Evolutionary conservation across 495 filamentous ascomycete genomes (phyloP), one percentile per base, ranked within the genome.

Genomic region (Umbilicaria muhlenbergii): DNA sequence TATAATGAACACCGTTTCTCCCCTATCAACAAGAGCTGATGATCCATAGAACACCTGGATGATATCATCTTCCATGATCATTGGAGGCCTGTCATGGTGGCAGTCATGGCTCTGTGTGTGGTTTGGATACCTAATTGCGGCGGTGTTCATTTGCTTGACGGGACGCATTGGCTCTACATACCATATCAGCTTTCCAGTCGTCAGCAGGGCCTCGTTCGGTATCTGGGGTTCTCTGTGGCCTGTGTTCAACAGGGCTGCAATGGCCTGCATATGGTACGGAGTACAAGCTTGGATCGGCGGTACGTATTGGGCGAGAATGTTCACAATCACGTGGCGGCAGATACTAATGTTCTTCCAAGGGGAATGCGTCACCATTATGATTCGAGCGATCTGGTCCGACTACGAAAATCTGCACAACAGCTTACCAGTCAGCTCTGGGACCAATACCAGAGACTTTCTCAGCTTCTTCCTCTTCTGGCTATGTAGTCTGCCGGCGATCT

Each of bases 191-290:
- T 93, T 91, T 58, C 86, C 86, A 3, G 85, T 93, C 19, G 75
- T 82, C 13, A 68, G 65, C 37, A 67, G 86, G 46, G 71, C 80
- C 3, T 79, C 78, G 0, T 94, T 93, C 51, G 86, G 86, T 34
- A 83, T 91, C 46, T 93, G 83, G 78, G 86, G 86, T 2, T 78
- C 73, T 32, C 62, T 94, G 41, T 94, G 87, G 87, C 87, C 88
- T 1, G 80, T 94, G 3, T 78, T 95, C 50, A 94, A 94, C 54
- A 72, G 88, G 32, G 83, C 85, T 11, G 86, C 75, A 5, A 91
- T 93, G 80, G 81, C 86, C 21, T 77, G 82, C 60, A 71, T 86
- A 39, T 87, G 83, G 81, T 93, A 92, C 50, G 87, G 86, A 34
- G 85, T 91, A 10, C 86, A 92, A 55, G 62, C 74, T 7, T 92